These are phyloP conservation scores for Cercospora sp. DNA, from an alignment of 2,329 filamentous ascomycete species.

Conservation along the genomic window DNA sequence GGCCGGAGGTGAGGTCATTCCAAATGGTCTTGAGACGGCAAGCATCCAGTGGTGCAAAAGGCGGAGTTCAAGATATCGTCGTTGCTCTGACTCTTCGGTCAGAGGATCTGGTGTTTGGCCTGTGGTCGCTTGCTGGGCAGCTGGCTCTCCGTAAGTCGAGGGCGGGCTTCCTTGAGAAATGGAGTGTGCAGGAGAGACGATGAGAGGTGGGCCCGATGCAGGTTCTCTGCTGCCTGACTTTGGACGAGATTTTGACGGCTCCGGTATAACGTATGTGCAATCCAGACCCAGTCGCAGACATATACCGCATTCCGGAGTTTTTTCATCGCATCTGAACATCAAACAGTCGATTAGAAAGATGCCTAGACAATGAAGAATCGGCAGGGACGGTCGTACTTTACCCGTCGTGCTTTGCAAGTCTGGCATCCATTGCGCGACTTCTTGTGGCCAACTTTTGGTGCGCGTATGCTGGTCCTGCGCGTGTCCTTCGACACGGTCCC, in stretches of 20 bases:
- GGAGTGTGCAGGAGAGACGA: conserved; percentile 22
- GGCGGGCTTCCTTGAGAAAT: conserved; percentile 24
- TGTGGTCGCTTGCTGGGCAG: conserved; percentile 2
- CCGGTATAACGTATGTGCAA: conserved; percentile 46
- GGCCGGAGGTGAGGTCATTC: conserved; percentile 28
- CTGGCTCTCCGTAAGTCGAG: conserved; percentile 10
- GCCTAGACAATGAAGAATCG: neutral
- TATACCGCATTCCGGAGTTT: conserved; percentile 51
- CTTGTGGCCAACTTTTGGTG: conserved; percentile 43
- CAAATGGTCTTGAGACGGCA: conserved; percentile 28
- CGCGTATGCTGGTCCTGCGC: conserved; percentile 24
- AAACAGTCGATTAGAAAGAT: neutral
- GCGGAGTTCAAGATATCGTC: conserved; percentile 28
- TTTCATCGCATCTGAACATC: conserved; percentile 51
- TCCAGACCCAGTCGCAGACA: conserved; percentile 51
- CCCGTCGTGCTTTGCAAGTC: conserved; percentile 57
- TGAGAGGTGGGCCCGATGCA: conserved; percentile 8
- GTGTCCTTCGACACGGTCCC: conserved; percentile 16
- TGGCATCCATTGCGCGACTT: conserved; percentile 58
- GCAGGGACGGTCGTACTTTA: conserved; percentile 44
- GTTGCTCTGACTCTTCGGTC: conserved; percentile 25
- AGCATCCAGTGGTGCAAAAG: conserved; percentile 32
- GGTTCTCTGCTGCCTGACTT: conserved; percentile 22
- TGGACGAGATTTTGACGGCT: conserved; percentile 22
- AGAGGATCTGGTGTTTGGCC: conserved; percentile 14